Percentiles rank a stretch among this genome's conserved stretches.
These are phyloP conservation scores for Filosporella fistucella DNA, from an alignment of 495 filamentous ascomycete genomes.

Conservation along the genomic window DNA sequence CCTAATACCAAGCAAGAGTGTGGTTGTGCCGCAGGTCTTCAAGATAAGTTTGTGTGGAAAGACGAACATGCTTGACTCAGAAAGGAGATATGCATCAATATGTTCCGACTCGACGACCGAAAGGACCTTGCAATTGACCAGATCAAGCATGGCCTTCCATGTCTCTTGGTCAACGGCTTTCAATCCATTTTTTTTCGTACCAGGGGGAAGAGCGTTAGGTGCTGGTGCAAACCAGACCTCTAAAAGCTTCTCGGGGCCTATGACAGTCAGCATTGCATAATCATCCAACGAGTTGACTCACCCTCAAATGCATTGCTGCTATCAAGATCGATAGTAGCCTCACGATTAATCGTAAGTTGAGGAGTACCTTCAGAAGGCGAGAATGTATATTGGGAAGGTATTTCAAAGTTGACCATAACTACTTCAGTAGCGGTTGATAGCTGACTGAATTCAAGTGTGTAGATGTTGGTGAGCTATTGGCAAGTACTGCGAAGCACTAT, in stretches of 20 bases:
- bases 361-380: constrained; percentile 80
- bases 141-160: constrained; percentile 96
- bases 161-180: constrained; percentile 79
- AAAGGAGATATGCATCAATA: constrained; percentile 95
- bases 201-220: constrained; percentile 63
- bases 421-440: constrained; percentile 28
- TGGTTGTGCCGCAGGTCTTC: constrained; percentile 98
- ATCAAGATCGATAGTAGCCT: constrained; percentile 90
- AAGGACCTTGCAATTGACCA: constrained; percentile 97
- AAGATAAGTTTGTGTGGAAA: constrained; percentile 98
- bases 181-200: constrained; percentile 68
- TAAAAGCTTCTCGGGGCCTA: constrained; percentile 93
- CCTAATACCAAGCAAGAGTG: constrained; percentile 80
- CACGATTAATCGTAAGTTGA: constrained; percentile 93
- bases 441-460: not conserved
- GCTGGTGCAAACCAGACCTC: constrained; percentile 98
- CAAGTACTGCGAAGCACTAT: constrained; percentile 55
- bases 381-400: constrained; percentile 72
- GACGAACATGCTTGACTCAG: constrained; percentile 99
- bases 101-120: constrained; percentile 93
- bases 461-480: constrained; percentile 6
- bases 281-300: constrained; percentile 27
- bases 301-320: constrained; percentile 97
- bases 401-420: constrained; percentile 77
- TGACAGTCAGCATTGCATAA: constrained; percentile 8